phyloP scores from a whole-genome alignment of 768 basidiomycete genomes.

The Lactarius sp. region DNA sequence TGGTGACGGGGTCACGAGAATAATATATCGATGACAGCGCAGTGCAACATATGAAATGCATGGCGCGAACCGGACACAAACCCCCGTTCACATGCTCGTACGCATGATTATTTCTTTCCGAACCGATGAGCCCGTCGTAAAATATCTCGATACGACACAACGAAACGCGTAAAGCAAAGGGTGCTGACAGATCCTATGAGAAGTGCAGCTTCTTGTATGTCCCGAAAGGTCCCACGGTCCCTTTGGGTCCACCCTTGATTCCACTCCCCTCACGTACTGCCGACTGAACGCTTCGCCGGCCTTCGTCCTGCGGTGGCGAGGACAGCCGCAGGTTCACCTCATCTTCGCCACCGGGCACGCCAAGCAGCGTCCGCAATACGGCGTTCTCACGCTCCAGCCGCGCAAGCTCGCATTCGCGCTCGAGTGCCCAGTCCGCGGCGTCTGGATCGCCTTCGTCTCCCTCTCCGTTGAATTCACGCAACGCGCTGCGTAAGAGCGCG shows the following conservation, averaged over 20 bases:
- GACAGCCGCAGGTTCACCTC: constrained; percentile 6
- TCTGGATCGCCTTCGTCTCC: constrained; percentile 31
- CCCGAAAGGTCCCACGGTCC: constrained; percentile 26
- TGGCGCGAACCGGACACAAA: not conserved
- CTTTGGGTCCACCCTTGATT: constrained; percentile 25
- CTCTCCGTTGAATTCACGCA: constrained; percentile 70
- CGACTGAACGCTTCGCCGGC: constrained; percentile 25
- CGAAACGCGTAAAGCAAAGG: not conserved
- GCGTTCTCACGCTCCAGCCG: constrained; percentile 86
- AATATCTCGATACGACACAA: not conserved
- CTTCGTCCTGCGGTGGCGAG: constrained; percentile 18
- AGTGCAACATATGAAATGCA: no score
- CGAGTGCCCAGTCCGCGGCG: constrained; percentile 70
- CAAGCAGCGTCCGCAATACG: constrained; percentile 68
- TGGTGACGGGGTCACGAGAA: not conserved
- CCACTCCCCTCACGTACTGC: constrained; percentile 6
- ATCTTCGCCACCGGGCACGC: constrained; percentile 36
- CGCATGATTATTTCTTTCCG: not conserved
- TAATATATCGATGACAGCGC: no score
- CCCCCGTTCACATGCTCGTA: not conserved
- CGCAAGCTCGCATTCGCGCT: constrained; percentile 86
- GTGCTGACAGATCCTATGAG: not conserved
- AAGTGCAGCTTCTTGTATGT: constrained; percentile 23
- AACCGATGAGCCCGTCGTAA: not conserved
- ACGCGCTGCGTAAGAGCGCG: constrained; percentile 57